These are phyloP conservation scores for Fraxinus americana DNA, from an alignment of 257 asterid species.

Conservation along the genomic window DNA sequence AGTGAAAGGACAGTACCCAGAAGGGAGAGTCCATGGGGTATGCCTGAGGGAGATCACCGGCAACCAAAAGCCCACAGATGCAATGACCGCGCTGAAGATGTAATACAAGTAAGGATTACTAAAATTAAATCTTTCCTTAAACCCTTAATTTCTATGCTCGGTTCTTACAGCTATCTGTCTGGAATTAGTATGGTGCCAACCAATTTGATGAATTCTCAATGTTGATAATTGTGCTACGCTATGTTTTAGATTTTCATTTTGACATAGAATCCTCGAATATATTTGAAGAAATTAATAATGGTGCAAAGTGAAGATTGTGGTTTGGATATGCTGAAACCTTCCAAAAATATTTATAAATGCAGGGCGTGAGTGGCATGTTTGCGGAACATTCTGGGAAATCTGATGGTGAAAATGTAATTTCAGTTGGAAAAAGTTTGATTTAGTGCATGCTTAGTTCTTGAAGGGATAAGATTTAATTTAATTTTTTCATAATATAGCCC, in stretches of 20 bases:
- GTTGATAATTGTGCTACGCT: not conserved
- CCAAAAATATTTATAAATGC: not conserved
- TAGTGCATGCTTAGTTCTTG: not conserved
- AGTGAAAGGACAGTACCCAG: conserved; percentile 91
- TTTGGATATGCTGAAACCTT: not conserved
- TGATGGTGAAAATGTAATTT: not conserved
- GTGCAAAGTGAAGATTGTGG: not conserved
- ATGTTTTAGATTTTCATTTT: not conserved
- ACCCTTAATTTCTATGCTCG: conserved; percentile 8
- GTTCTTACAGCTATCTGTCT: not conserved
- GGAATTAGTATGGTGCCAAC: not conserved
- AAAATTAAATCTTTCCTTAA: not conserved
- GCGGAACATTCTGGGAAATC: not conserved
- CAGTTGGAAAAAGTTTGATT: not conserved
- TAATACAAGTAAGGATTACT: conserved; percentile 55
- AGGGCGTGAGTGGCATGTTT: not conserved
- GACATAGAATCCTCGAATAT: not conserved
- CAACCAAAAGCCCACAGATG: conserved; percentile 88
- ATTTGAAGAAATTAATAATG: not conserved
- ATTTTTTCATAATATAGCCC: not conserved
- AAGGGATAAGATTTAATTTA: not conserved
- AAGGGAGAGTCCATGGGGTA: conserved; percentile 97
- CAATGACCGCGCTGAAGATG: conserved; percentile 96
- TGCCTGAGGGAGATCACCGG: conserved; percentile 60
- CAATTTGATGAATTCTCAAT: not conserved